Conservation (phyloP, 768 basidiomycete species). For the Calvatia gigantea region DNA sequence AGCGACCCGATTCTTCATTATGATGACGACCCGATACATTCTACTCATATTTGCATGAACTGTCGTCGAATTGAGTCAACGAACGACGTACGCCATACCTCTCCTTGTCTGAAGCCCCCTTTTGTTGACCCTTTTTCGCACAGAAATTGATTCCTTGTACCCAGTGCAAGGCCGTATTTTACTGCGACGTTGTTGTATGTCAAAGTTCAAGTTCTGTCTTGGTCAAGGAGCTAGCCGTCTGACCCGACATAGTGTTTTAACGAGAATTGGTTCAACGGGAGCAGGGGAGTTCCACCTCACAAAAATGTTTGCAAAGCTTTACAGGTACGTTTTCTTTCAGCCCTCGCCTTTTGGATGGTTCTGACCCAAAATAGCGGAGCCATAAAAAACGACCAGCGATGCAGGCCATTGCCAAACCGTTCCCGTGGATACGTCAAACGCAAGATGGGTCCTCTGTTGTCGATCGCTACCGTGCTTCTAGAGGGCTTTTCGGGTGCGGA, state of each 20-base stretch:
- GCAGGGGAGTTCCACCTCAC: neutral
- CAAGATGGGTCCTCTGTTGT: slow-evolving; percentile 15
- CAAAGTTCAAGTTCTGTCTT: neutral
- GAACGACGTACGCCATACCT: neutral
- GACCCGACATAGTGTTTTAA: neutral
- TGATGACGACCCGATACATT: slow-evolving; percentile 8
- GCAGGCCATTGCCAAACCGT: slow-evolving; percentile 19
- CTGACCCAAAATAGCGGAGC: neutral
- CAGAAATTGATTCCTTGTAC: slow-evolving; percentile 9
- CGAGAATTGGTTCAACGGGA: slow-evolving; percentile 4
- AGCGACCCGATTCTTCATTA: slow-evolving; percentile 4
- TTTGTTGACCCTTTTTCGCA: neutral
- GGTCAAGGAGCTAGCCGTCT: neutral
- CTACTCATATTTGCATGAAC: slow-evolving; percentile 10
- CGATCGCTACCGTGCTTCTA: slow-evolving; percentile 14
- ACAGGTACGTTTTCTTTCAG: neutral
- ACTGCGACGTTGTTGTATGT: slow-evolving; percentile 11
- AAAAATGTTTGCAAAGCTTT: slow-evolving; percentile 4
- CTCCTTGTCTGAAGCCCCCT: neutral
- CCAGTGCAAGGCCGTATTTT: slow-evolving; percentile 9
- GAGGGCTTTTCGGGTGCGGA: slow-evolving; percentile 30
- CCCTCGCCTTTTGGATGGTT: neutral
- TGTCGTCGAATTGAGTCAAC: slow-evolving; percentile 8
- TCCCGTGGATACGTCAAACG: slow-evolving; percentile 20
- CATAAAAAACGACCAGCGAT: slow-evolving; percentile 13